A percentile compares a stretch with the other conserved stretches of the same genome.
These are phyloP conservation scores for Mycena olivaceomarginata DNA, from an alignment of 768 basidiomycete species.

Conservation along the genomic window DNA sequence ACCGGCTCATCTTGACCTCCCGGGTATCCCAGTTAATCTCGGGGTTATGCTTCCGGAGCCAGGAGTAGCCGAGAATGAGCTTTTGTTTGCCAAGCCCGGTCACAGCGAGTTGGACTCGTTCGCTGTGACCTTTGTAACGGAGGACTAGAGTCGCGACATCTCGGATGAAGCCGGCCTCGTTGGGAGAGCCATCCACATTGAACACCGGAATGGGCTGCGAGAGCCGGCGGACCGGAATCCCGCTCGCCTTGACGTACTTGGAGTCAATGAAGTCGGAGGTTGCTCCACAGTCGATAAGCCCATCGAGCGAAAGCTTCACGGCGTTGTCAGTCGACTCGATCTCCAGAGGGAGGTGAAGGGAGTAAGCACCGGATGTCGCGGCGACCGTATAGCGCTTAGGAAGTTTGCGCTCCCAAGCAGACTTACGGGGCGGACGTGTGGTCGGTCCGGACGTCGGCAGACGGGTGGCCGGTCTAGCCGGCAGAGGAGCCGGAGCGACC, in stretches of 20 bases:
- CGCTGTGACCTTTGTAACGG: background rate
- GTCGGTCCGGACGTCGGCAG: no score
- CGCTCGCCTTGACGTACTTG: no score
- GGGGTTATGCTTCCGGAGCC: no score
- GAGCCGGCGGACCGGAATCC: no score
- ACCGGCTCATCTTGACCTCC: no score
- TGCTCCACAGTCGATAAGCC: conserved; percentile 45
- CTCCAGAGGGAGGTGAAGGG: conserved; percentile 19
- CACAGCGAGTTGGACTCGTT: no score
- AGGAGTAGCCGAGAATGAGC: no score
- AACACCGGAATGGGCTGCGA: background rate
- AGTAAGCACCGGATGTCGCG: background rate
- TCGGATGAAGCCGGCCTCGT: background rate
- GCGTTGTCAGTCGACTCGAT: conserved; percentile 18
- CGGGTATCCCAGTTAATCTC: no score
- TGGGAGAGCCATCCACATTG: background rate
- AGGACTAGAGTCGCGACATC: conserved; percentile 8
- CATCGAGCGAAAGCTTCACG: conserved; percentile 12
- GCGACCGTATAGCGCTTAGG: conserved; percentile 11
- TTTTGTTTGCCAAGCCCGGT: no score
- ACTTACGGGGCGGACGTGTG: no score
- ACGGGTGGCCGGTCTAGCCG: no score
- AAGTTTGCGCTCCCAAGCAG: conserved; percentile 10
- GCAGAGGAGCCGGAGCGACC: no score
- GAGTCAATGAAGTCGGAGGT: conserved; percentile 1